These are phyloP conservation scores for Alliaria petiolata DNA, from an alignment of 345 rosid genomes.

Conservation along the genomic window DNA sequence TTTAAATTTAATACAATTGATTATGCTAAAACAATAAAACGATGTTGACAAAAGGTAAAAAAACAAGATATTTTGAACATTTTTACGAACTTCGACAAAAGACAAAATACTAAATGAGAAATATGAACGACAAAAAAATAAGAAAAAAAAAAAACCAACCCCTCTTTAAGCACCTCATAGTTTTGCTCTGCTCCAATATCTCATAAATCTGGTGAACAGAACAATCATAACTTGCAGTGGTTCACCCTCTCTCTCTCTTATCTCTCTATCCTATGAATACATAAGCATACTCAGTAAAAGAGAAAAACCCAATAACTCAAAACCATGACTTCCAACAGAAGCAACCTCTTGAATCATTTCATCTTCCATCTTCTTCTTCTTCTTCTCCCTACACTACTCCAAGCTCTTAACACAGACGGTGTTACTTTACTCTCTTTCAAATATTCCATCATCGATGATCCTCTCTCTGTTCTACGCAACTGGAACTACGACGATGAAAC, in stretches of 20 bases:
- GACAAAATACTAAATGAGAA: slow-evolving; percentile 17
- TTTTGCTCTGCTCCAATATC: slow-evolving; percentile 27
- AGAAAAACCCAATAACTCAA: not conserved
- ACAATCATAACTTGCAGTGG: slow-evolving; percentile 49
- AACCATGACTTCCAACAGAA: slow-evolving; percentile 32
- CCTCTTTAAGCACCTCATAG: slow-evolving; percentile 21
- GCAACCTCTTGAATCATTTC: slow-evolving; percentile 10
- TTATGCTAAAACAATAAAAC: not conserved
- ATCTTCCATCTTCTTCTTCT: slow-evolving; percentile 26
- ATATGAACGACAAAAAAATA: slow-evolving; percentile 16
- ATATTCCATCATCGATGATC: slow-evolving; percentile 60
- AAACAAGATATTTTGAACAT: not conserved
- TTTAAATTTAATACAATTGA: not conserved
- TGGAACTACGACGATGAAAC: slow-evolving; percentile 70
- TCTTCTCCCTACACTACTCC: slow-evolving; percentile 29
- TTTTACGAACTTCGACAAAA: slow-evolving; percentile 3
- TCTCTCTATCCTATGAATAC: slow-evolving; percentile 33
- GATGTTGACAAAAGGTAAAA: not conserved
- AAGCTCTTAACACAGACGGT: slow-evolving; percentile 61
- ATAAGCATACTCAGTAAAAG: slow-evolving; percentile 4
- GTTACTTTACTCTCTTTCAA: slow-evolving; percentile 62
- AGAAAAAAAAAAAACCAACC: slow-evolving; percentile 1
- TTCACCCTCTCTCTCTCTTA: slow-evolving; percentile 46
- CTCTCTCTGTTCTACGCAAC: slow-evolving; percentile 43
- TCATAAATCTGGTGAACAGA: slow-evolving; percentile 53